phyloP scores from a whole-genome alignment of 768 basidiomycete genomes.

The Collybia nuda region DNA sequence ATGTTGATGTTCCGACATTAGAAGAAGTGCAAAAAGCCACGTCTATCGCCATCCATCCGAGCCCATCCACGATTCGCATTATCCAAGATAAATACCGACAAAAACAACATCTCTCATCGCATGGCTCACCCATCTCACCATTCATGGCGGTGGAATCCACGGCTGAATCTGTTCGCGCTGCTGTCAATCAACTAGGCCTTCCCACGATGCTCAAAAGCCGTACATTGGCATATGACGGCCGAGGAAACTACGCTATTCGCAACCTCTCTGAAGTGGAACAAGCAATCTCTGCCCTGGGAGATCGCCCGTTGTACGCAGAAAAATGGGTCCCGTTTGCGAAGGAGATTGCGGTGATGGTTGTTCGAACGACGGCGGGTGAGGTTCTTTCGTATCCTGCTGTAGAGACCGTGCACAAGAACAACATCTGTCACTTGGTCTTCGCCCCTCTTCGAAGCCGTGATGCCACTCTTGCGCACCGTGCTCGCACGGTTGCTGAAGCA shows the following conservation, averaged over 20 bases:
- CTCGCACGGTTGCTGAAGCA: constrained; percentile 72
- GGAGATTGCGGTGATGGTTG: constrained; percentile 98
- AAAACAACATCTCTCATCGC: constrained; percentile 75
- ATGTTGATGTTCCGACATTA: constrained; percentile 80
- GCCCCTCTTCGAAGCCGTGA: constrained; percentile 75
- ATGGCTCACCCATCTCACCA: constrained; percentile 52
- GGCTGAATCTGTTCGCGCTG: constrained; percentile 48
- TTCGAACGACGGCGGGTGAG: constrained; percentile 71
- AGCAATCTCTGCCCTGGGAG: constrained; percentile 51
- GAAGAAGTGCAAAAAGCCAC: constrained; percentile 49
- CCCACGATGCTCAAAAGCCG: constrained; percentile 96
- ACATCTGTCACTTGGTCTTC: constrained; percentile 90
- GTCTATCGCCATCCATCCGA: constrained; percentile 63
- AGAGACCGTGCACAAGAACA: constrained; percentile 93
- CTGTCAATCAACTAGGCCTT: constrained; percentile 62
- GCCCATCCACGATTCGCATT: constrained; percentile 74
- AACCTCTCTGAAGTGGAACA: constrained; percentile 49
- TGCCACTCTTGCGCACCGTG: constrained; percentile 52
- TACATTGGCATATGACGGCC: constrained; percentile 94
- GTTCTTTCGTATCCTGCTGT: constrained; percentile 87
- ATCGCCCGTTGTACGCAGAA: constrained; percentile 87
- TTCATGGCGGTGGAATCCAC: constrained; percentile 62
- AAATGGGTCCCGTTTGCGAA: constrained; percentile 87
- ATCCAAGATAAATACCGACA: constrained; percentile 88
- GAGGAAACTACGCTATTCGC: constrained; percentile 84